A percentile compares a stretch with the other conserved stretches of the same genome.
Evolutionary conservation across 1,284 basidiomycete genomes (phyloP).

Genomic region (Boletus mariae): DNA sequence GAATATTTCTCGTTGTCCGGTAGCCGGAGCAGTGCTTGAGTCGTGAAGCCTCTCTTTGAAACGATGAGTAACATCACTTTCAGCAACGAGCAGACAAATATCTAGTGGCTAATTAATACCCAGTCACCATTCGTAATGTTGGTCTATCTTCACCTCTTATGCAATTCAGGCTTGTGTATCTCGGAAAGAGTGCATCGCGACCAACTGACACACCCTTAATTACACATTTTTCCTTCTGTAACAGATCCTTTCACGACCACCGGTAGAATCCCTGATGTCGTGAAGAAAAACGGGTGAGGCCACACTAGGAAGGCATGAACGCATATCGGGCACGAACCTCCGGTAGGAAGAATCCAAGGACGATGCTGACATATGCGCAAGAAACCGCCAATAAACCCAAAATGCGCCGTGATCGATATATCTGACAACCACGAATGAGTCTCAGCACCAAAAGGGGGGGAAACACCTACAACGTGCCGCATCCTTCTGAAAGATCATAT

Average conservation of each 20-base stretch:
- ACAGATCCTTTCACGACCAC: constrained; percentile 21
- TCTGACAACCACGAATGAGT: constrained; percentile 33
- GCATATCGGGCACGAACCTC: constrained; percentile 42
- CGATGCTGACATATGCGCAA: constrained; percentile 43
- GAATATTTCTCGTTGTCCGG: no score
- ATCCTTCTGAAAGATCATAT: constrained; percentile 56
- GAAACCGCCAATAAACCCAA: constrained; percentile 57
- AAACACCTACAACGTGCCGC: constrained; percentile 42
- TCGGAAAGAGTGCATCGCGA: no score
- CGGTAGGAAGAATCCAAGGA: constrained; percentile 50
- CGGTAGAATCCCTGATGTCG: constrained; percentile 23
- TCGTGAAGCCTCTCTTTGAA: no score
- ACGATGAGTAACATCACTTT: no score
- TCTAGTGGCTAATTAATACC: no score
- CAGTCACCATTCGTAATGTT: no score
- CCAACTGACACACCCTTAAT: no score
- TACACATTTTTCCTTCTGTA: not conserved
- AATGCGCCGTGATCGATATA: constrained; percentile 62
- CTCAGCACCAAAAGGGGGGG: not conserved
- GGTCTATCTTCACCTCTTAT: no score
- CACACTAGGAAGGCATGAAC: not conserved
- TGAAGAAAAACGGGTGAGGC: not conserved
- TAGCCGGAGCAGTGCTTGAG: no score
- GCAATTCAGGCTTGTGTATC: no score
- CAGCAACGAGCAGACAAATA: no score